Evolutionary conservation across 768 basidiomycete species (phyloP).

Genomic region (Jaapia argillacea): DNA sequence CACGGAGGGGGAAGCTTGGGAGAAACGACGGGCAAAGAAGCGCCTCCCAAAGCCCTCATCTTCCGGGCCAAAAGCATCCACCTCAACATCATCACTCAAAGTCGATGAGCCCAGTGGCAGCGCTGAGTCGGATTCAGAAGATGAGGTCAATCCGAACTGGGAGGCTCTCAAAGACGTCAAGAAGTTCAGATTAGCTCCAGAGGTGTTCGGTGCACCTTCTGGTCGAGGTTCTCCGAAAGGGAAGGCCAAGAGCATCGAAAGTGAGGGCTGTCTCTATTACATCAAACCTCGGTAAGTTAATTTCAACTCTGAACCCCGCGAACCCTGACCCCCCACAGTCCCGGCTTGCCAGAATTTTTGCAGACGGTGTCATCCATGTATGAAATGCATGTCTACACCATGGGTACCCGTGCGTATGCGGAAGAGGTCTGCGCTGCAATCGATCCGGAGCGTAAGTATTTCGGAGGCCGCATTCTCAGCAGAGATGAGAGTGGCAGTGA

Average conservation of each 20-base stretch:
- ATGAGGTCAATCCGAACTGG: conserved; percentile 87
- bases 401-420: conserved; percentile 97
- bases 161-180: conserved; percentile 85
- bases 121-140: conserved; percentile 29
- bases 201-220: conserved; percentile 42
- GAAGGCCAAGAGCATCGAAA: conserved; percentile 55
- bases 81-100: too few species aligned
- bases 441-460: conserved; percentile 79
- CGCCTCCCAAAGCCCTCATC: too few species aligned
- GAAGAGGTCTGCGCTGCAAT: conserved; percentile 91
- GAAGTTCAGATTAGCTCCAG: conserved; percentile 81
- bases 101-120: conserved; percentile 24
- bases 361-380: conserved; percentile 63
- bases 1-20: conserved; percentile 73
- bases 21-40: conserved; percentile 42
- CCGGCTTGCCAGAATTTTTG: conserved; percentile 79
- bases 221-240: conserved; percentile 26
- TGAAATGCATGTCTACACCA: conserved; percentile 99
- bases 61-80: background rate
- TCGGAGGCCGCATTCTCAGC: conserved; percentile 82
- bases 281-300: conserved; percentile 97
- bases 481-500: conserved; percentile 95
- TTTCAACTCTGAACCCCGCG: background rate
- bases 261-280: conserved; percentile 89
- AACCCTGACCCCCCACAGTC: conserved; percentile 32